Evolutionary conservation across 768 basidiomycete genomes (phyloP).

Genomic region (Strobilomyces echinocephalus): DNA sequence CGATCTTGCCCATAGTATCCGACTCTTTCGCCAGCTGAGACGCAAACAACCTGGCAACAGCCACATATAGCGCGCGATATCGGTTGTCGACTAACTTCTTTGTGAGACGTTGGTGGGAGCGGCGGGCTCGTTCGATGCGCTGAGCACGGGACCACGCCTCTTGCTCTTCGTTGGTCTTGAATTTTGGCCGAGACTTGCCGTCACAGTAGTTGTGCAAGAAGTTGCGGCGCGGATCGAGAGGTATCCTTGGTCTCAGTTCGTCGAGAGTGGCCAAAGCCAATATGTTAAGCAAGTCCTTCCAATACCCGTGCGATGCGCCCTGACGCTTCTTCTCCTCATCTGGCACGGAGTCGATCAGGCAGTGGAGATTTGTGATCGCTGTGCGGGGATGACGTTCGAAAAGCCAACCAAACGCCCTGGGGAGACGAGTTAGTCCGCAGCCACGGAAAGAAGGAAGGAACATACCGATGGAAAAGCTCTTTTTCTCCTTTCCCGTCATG

Average conservation of each 20-base stretch:
- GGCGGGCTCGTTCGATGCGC: constrained; percentile 18
- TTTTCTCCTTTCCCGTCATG: constrained; percentile 64
- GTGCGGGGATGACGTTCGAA: constrained; percentile 66
- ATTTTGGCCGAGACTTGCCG: constrained; percentile 24
- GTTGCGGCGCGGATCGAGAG: constrained; percentile 7
- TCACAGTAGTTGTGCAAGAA: constrained; percentile 25
- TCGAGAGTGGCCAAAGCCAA: constrained; percentile 53
- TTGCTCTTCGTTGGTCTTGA: constrained; percentile 20
- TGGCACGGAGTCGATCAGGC: constrained; percentile 49
- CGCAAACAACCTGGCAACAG: constrained; percentile 58
- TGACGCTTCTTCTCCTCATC: not conserved
- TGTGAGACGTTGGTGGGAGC: constrained; percentile 35
- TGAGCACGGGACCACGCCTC: constrained; percentile 20
- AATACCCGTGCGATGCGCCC: constrained; percentile 53
- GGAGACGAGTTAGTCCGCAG: not conserved
- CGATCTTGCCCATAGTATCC: constrained; percentile 34
- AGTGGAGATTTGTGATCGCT: constrained; percentile 55
- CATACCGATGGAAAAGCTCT: constrained; percentile 55
- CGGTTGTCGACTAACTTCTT: constrained; percentile 42
- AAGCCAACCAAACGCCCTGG: constrained; percentile 60
- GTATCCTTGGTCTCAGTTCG: constrained; percentile 34
- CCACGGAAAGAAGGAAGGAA: not conserved
- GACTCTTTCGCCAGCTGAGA: constrained; percentile 48
- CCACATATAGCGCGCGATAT: constrained; percentile 60
- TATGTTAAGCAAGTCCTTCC: constrained; percentile 73